Percentiles rank a stretch among this genome's conserved stretches.
phyloP scores from a whole-genome alignment of 73 alveolate genomes.

The Paramecium sonneborni region DNA sequence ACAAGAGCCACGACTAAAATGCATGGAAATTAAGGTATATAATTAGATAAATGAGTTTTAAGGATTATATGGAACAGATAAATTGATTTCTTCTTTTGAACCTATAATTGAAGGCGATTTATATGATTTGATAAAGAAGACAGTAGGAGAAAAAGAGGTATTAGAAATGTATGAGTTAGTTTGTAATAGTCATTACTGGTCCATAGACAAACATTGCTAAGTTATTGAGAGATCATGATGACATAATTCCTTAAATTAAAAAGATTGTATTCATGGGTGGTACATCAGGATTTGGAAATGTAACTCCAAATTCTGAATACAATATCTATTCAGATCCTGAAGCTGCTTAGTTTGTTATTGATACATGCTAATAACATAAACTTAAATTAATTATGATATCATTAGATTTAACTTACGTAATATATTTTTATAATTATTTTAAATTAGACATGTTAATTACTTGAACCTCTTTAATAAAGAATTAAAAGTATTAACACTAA shows the following conservation, averaged over 20 bases:
- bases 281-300: conserved; percentile 40
- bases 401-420: conserved; percentile 1
- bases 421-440: not conserved
- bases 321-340: conserved; percentile 42
- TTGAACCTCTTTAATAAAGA: not conserved
- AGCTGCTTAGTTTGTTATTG: conserved; percentile 9
- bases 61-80: not conserved
- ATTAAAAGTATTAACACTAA: not conserved
- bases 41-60: not conserved
- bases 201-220: conserved; percentile 25
- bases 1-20: not conserved
- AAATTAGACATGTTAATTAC: not conserved
- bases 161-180: not conserved
- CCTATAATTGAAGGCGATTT: not conserved
- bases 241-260: not conserved
- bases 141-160: not conserved
- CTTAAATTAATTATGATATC: conserved; percentile 19
- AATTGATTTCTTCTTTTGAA: not conserved
- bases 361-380: not conserved
- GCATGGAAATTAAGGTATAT: conserved; percentile 28
- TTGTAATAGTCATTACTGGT: not conserved
- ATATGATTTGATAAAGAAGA: not conserved
- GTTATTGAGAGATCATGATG: not conserved
- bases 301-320: conserved; percentile 33
- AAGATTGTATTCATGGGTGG: conserved; percentile 44